phyloP scores from a whole-genome alignment of 495 filamentous ascomycete genomes.

The Aspergillus homomorphus region DNA sequence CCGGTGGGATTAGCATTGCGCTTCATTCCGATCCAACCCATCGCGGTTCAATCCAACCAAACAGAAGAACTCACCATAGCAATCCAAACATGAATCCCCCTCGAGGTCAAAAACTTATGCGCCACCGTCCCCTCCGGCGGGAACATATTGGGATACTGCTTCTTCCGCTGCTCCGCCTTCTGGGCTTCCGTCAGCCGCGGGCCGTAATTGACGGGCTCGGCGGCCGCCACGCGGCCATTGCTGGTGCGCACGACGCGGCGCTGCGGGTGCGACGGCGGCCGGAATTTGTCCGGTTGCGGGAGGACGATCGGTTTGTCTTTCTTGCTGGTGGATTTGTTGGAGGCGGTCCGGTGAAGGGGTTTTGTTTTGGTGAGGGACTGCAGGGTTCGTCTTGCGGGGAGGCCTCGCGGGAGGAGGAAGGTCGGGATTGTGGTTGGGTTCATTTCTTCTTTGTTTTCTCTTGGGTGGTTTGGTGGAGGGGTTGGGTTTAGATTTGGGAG shows the following conservation, averaged over 20 bases:
- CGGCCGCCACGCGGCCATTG: slow-evolving; percentile 24
- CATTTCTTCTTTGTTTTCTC: slow-evolving; percentile 15
- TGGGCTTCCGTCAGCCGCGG: slow-evolving; percentile 58
- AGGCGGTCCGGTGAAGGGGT: slow-evolving; percentile 26
- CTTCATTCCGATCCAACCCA: background rate
- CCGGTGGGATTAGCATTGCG: background rate
- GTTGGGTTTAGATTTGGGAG: background rate
- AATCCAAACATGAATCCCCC: slow-evolving; percentile 72
- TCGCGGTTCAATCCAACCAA: background rate
- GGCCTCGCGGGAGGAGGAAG: slow-evolving; percentile 44
- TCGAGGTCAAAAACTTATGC: slow-evolving; percentile 70
- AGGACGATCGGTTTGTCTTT: slow-evolving; percentile 57
- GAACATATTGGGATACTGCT: slow-evolving; percentile 78
- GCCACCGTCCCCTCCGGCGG: slow-evolving; percentile 70
- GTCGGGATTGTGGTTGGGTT: slow-evolving; percentile 31
- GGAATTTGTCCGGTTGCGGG: slow-evolving; percentile 76
- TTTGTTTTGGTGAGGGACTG: slow-evolving; percentile 22
- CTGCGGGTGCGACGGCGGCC: slow-evolving; percentile 76
- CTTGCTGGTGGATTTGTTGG: slow-evolving; percentile 12
- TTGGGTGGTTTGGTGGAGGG: background rate
- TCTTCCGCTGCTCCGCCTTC: slow-evolving; percentile 55
- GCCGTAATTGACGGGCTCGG: slow-evolving; percentile 60
- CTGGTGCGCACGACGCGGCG: slow-evolving; percentile 46
- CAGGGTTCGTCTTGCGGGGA: slow-evolving; percentile 30
- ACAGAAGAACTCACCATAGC: slow-evolving; percentile 58